Evolutionary conservation across 768 basidiomycete species (phyloP).

Genomic region (Pleurotus pulmonarius): DNA sequence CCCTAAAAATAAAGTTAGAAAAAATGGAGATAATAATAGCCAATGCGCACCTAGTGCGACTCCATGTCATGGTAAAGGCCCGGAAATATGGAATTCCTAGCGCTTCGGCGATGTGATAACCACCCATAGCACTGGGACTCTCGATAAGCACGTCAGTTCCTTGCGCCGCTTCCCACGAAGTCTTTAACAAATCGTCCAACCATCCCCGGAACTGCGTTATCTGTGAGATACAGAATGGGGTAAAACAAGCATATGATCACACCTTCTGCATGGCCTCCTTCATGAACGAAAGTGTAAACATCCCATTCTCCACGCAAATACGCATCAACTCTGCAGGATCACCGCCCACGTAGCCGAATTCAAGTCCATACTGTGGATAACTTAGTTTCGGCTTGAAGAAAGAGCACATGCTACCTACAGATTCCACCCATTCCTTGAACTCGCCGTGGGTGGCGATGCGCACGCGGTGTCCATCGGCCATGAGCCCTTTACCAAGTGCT

Average conservation of each 20-base stretch:
- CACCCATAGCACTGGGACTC: conserved; percentile 96
- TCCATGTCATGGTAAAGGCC: conserved; percentile 98
- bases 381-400: neutral
- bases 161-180: conserved; percentile 96
- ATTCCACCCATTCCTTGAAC: conserved; percentile 93
- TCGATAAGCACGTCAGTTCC: conserved; percentile 91
- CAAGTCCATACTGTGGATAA: conserved; percentile 79
- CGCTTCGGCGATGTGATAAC: conserved; percentile 95
- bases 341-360: conserved; percentile 90
- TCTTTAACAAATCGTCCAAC: conserved; percentile 93
- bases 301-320: conserved; percentile 97
- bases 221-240: conserved; percentile 6
- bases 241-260: conserved; percentile 8
- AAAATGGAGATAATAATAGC: neutral
- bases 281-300: conserved; percentile 92
- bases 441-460: conserved; percentile 95
- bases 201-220: conserved; percentile 84
- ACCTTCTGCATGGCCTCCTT: conserved; percentile 90
- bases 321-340: conserved; percentile 98
- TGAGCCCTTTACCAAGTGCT: conserved; percentile 86
- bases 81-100: conserved; percentile 90
- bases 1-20: conserved; percentile 36
- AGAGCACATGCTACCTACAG: conserved; percentile 48
- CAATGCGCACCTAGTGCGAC: conserved; percentile 66
- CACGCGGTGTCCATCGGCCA: conserved; percentile 84